Conservation (phyloP, 2,329 filamentous ascomycete species). For the Verticillium longisporum region DNA sequence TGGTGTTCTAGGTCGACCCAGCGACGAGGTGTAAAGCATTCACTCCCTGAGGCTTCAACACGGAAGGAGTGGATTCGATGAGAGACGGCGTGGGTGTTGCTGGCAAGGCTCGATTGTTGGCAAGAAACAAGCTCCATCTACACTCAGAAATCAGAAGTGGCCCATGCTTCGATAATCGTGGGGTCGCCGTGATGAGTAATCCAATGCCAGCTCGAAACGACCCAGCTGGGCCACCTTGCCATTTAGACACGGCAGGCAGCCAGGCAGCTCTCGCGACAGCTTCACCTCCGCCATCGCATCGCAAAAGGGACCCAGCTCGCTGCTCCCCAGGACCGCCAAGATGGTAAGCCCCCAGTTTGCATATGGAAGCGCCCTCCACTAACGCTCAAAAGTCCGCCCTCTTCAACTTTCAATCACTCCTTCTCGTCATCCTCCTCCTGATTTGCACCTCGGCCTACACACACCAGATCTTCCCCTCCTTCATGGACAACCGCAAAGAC, state of each 20-base stretch:
- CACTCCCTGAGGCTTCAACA: too few relatives aligned
- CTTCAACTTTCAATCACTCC: conserved; percentile 97
- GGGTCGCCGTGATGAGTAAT: neutral
- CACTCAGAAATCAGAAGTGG: neutral
- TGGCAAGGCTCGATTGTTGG: neutral
- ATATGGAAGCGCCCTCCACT: neutral
- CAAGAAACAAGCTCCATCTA: neutral
- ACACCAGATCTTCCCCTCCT: conserved; percentile 80
- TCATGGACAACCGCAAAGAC: conserved; percentile 90
- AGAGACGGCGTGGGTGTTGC: neutral
- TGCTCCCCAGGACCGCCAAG: conserved; percentile 3
- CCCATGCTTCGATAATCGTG: neutral
- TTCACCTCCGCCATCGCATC: neutral
- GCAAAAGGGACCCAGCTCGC: neutral
- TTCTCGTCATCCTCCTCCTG: conserved; percentile 87
- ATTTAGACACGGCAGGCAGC: neutral
- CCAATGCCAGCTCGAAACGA: neutral
- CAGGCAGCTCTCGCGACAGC: neutral
- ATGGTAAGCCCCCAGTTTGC: conserved; percentile 16
- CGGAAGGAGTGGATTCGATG: too few relatives aligned
- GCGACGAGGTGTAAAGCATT: neutral
- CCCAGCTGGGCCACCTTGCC: neutral
- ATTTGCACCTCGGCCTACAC: conserved; percentile 95
- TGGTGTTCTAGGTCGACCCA: neutral
- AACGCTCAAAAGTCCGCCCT: conserved; percentile 66